A percentile compares a stretch with the other conserved stretches of the same genome.
Conservation (phyloP, 768 basidiomycete genomes). For the Tulasnella sp. region DNA sequence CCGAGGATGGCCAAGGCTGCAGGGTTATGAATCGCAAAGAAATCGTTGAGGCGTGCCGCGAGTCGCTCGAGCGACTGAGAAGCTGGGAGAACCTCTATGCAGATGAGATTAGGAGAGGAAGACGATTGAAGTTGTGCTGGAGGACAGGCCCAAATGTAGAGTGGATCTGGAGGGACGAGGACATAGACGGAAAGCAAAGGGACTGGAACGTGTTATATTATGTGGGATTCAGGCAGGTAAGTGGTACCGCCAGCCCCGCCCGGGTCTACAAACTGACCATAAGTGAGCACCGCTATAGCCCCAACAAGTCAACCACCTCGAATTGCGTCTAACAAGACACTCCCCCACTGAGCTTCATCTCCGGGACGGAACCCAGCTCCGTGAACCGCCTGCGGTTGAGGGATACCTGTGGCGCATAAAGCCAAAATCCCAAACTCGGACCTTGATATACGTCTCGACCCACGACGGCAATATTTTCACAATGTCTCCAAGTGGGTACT, state of each 20-base stretch:
- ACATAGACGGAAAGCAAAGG: slow-evolving; percentile 62
- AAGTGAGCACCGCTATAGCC: not conserved
- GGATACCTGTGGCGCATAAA: slow-evolving; percentile 80
- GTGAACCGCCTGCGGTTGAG: slow-evolving; percentile 82
- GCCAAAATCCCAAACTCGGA: slow-evolving; percentile 57
- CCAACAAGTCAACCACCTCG: slow-evolving; percentile 52
- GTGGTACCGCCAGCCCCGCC: slow-evolving; percentile 38
- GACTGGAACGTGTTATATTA: slow-evolving; percentile 78
- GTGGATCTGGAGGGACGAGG: slow-evolving; percentile 80
- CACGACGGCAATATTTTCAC: slow-evolving; percentile 77
- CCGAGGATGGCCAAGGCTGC: slow-evolving; percentile 52
- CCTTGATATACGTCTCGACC: slow-evolving; percentile 63
- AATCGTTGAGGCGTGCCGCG: slow-evolving; percentile 64
- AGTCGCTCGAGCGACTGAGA: slow-evolving; percentile 56
- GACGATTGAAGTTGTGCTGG: slow-evolving; percentile 77
- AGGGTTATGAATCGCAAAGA: slow-evolving; percentile 62
- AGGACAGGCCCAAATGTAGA: slow-evolving; percentile 71
- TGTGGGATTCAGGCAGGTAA: slow-evolving; percentile 70
- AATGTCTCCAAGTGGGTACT: slow-evolving; percentile 45
- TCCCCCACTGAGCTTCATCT: slow-evolving; percentile 51
- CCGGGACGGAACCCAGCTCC: slow-evolving; percentile 54
- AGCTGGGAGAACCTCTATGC: slow-evolving; percentile 69
- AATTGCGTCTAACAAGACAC: slow-evolving; percentile 77
- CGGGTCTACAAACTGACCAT: not conserved
- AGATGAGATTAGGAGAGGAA: slow-evolving; percentile 57